Evolutionary conservation across 768 basidiomycete species (phyloP).

Genomic region (Hysterangium stoloniferum): DNA sequence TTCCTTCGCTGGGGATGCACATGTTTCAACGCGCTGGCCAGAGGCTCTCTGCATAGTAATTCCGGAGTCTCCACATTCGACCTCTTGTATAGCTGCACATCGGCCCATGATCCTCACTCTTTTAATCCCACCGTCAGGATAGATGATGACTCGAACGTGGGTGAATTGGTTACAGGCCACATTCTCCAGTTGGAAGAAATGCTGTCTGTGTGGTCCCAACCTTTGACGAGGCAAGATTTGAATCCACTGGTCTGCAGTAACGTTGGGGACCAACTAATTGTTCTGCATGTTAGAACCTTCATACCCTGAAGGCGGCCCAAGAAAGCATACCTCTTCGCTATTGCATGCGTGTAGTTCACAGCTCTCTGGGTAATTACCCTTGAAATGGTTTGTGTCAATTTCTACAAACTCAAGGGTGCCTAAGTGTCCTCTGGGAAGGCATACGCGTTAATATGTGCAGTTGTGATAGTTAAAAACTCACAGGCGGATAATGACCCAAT

Average conservation of each 20-base stretch:
- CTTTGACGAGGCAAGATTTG: slow-evolving; percentile 67
- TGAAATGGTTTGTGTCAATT: slow-evolving; percentile 93
- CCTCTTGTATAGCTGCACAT: slow-evolving; percentile 27
- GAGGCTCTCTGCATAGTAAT: too few relatives aligned
- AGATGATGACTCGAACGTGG: slow-evolving; percentile 82
- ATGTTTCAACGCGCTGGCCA: too few relatives aligned
- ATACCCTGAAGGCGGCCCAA: background rate
- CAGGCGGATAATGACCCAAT: slow-evolving; percentile 90
- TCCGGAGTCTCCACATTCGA: background rate
- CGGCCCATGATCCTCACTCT: slow-evolving; percentile 77
- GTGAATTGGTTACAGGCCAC: slow-evolving; percentile 50
- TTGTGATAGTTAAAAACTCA: slow-evolving; percentile 31
- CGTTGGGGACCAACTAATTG: slow-evolving; percentile 19
- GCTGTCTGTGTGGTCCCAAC: slow-evolving; percentile 83
- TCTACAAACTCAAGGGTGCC: slow-evolving; percentile 68
- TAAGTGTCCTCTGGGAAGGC: slow-evolving; percentile 55
- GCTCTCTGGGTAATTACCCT: slow-evolving; percentile 90
- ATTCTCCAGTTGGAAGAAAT: slow-evolving; percentile 79
- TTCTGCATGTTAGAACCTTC: background rate
- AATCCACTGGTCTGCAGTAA: slow-evolving; percentile 54
- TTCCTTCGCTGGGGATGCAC: too few relatives aligned
- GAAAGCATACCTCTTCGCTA: slow-evolving; percentile 27
- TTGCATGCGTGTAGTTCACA: slow-evolving; percentile 65
- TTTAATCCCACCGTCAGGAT: slow-evolving; percentile 95
- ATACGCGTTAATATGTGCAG: background rate